Base-by-base conservation (phyloP, 108 stramenopile genomes). In the Bacterosira constricta region DNA sequence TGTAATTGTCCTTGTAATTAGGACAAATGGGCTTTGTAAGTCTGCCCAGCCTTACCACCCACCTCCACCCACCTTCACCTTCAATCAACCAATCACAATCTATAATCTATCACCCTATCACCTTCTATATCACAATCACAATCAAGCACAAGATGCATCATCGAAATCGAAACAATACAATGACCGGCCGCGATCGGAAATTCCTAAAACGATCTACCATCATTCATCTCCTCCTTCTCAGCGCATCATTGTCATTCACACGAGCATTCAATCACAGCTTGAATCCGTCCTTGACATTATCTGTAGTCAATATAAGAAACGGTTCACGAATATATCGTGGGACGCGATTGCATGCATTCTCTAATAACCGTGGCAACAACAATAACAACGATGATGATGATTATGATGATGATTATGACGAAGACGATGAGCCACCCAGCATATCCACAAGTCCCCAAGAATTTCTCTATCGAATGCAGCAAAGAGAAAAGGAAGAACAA, bases 351-450 rank as follows among this genome's bases (percentile, higher is more conserved):
- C 4, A 27, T 27, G 51, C 51, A 29, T 52, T 52, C 51, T 13
- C 51, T 21, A 50, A 21, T 9, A 52, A 52, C 29, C 53, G 53
- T 0, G 53, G 53, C 53, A 25, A 25, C 0, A 29, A 29, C 30
- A 54, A 3, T 15, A 7, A 69, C 32, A 31, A 61, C 6, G 77
- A 87, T 12, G 80, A 87, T 18, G 81, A 79, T 25, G 86, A 90
- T 18, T 81, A 84, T 9, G 83, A 84, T 13, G 80, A 89, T 44
- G 90, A 88, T 42, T 80, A 87, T 34, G 66, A 75, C 18, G 86
- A 83, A 15, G 76, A 83, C 10, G 87, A 88, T 27, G 88, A 91
- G 58, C 70, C 81, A 25, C 55, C 71, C 32, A 69, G 79, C 46
- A 85, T 91, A 32, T 42, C 60, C 36, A 71, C 84, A 21, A 60